phyloP scores from a whole-genome alignment of 345 rosid genomes.

The Eucalyptus regnans region DNA sequence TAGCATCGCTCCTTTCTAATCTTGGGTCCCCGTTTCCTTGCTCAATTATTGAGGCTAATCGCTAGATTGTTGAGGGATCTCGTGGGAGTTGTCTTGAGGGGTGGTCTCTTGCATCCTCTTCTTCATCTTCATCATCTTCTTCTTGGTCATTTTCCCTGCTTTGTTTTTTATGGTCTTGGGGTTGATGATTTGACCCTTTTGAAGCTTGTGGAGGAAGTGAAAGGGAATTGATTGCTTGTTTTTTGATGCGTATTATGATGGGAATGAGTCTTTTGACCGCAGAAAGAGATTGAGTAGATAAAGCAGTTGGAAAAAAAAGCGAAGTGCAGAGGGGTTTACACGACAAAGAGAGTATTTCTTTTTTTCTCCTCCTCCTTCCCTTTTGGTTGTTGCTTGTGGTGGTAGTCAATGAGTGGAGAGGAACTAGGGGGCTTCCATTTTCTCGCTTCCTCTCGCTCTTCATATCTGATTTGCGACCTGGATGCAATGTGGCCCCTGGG shows the following conservation, averaged over 20 bases:
- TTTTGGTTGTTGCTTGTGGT: not conserved
- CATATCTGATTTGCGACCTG: not conserved
- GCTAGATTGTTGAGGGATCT: not conserved
- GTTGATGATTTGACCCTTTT: not conserved
- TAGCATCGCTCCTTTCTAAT: not conserved
- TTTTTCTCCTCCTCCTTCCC: not conserved
- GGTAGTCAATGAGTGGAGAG: not conserved
- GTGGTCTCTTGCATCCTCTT: not conserved
- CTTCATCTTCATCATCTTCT: not conserved
- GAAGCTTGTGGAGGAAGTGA: conserved; percentile 2
- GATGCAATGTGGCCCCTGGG: not conserved
- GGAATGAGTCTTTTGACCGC: not conserved
- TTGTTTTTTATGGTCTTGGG: not conserved
- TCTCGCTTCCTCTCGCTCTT: not conserved
- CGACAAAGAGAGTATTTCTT: not conserved
- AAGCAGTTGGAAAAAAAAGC: not conserved
- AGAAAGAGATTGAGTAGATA: not conserved
- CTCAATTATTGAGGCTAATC: not conserved
- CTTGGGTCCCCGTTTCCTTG: not conserved
- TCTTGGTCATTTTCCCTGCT: not conserved
- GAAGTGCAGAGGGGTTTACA: not conserved
- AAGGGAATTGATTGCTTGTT: not conserved
- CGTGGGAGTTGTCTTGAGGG: not conserved
- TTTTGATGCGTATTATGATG: not conserved
- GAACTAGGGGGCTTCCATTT: not conserved